Base-by-base conservation (phyloP, 164 flowering plant species). In the Santalum album region DNA sequence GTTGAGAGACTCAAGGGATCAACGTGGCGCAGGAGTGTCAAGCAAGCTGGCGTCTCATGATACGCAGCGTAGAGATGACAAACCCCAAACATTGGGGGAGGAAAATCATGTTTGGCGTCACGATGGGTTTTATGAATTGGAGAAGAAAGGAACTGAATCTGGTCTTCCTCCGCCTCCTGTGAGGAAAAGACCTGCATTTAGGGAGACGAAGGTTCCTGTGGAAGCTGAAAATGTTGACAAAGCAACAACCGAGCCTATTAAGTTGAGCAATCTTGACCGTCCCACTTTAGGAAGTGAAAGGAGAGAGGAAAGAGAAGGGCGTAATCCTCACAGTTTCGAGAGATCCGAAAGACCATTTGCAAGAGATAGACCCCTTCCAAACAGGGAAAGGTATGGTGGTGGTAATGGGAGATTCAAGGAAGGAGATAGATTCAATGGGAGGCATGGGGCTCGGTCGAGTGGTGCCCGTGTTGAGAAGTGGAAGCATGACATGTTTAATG, bases 401-500 rank as follows among this genome's bases (percentile, higher is more conserved):
- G 35, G 20, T 25, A 32, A 29, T 49, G 67, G 47, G 17, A 54
- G 64, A 45, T 67, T 54, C 55, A 66, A 72, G 57, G 87, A 80
- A 55, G 72, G 89, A 59, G 87, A 87, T 16, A 63, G 75, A 46
- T 59, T 60, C 55, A 62, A 12, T 56, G 77, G 69, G 25, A 69
- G 90, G 57, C 75, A 70, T 57, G 74, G 73, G 29, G 45, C 64
- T 66, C 74, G 47, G 0, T 26, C 78, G 12, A 58, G 58, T 60
- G 73, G 73, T 17, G 50, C 36, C 18, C 77, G 65, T 15, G 78
- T 53, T 11, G 94, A 90, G 57, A 94, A 90, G 63, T 94, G 99
- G 99, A 84, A 78, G 74, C 99, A 90, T 71, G 99, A 94, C 65
- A 52, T 87, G 52, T 94, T 60, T 62, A 81, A 82, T 29, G 92